Base-by-base conservation (phyloP, 345 rosid species). In the Triadica sebifera region DNA sequence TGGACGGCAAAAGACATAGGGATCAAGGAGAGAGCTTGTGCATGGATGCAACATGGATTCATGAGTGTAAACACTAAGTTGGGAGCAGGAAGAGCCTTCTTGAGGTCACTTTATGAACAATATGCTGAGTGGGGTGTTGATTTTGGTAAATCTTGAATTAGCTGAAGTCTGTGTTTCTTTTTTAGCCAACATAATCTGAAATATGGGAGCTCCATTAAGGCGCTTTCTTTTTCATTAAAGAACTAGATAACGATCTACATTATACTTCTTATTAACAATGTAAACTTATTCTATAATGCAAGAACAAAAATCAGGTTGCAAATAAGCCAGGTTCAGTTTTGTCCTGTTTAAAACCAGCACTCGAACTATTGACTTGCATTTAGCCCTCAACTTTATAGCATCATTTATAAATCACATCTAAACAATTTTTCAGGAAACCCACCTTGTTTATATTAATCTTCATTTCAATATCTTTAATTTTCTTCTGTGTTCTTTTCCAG, bases 121-220 rank as follows among this genome's bases (percentile, higher is more conserved):
- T 94, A 92, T 77, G 93, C 93, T 0, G 93, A 87, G 58, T 94
- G 98, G 98, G 98, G 97, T 5, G 89, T 94, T 25, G 98, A 94
- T 88, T 92, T 94, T 73, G 90, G 97, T 94, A 85, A 91, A 53
- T 76, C 59, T 20, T 43, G 20, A 5, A 43, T 67, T 64, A 6
- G 10, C 24, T 68, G 41, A 59, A 68, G 55, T 38, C 24, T 50
- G 9, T n/a, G n/a, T 63, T 24, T 38, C 10, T 47, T 41, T 53
- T 62, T 47, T 29, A 24, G 29, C 37, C 55, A 61, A 24, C 63
- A 24, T 51, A 20, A 22, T 69, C 45, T 67, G 24, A 57, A 34
- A 17, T 5, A 4, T 56, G 8, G 46, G 25, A 46, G 19, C 62
- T 52, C 62, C 51, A 64, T 51, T 25, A 3, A 45, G 37, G 38